Percentiles rank a stretch among this genome's conserved stretches.
phyloP scores from a whole-genome alignment of 2,329 filamentous ascomycete genomes.

The Leptodontidium sp. region DNA sequence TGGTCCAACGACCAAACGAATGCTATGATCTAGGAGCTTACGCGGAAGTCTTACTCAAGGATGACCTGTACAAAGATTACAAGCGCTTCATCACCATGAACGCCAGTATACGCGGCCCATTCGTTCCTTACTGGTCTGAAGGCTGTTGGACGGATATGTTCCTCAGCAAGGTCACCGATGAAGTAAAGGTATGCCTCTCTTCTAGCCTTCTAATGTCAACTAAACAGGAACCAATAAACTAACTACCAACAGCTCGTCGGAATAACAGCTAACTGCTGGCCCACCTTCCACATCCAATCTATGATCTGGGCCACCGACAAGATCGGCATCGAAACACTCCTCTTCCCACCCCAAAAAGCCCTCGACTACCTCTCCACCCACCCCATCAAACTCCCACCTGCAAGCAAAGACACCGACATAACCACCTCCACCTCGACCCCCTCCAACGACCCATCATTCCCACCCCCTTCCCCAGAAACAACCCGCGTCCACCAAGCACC shows the following conservation, averaged over 20 bases:
- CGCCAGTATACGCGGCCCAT: constrained; percentile 44
- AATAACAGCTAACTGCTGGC: constrained; percentile 43
- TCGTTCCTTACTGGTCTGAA: constrained; percentile 41
- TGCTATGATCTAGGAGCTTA: constrained; percentile 45
- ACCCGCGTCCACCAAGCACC: constrained; percentile 18
- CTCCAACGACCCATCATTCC: not conserved
- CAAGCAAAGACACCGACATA: constrained; percentile 19
- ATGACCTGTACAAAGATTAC: constrained; percentile 43
- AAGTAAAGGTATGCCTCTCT: constrained; percentile 39
- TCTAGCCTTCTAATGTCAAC: not conserved
- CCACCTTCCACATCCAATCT: constrained; percentile 42
- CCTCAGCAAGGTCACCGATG: constrained; percentile 37
- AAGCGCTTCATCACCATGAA: constrained; percentile 44
- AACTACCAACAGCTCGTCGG: constrained; percentile 41
- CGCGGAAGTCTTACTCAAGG: constrained; percentile 39
- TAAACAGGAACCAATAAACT: constrained; percentile 8
- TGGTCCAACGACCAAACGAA: constrained; percentile 40
- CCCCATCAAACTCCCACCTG: constrained; percentile 26
- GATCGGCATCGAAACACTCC: constrained; percentile 38
- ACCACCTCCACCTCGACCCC: not conserved
- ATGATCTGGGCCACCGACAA: constrained; percentile 46
- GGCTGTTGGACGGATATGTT: constrained; percentile 45
- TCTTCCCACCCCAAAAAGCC: constrained; percentile 35
- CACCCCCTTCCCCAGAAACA: constrained; percentile 3
- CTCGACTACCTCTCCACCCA: constrained; percentile 25